Base-by-base conservation (phyloP, 202 grass and related monocot species). In the Dendrocalamus latiflorus region DNA sequence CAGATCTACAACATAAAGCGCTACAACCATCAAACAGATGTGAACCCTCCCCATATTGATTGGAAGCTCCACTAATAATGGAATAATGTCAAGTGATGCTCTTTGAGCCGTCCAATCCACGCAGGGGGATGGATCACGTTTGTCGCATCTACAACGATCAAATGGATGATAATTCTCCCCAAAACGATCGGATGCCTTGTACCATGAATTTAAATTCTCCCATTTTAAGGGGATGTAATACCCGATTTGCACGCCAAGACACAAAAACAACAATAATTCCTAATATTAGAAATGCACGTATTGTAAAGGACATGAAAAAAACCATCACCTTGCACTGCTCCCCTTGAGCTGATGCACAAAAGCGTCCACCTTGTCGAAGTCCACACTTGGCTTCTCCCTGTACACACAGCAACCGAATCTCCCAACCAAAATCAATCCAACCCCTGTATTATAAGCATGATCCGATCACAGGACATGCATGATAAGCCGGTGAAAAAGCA, bases 291-390 rank as follows among this genome's bases (percentile, higher is more conserved):
- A 4, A 76, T 58, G 41, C 67, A 45, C 10, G 28, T 57, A 72
- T 58, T 25, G 37, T 49, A 85, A 56, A 79, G 8, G 61, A 50
- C 5, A 70, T 47, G 28, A n/a, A 54, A 47, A 26, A 18, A 42
- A 70, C 12, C 26, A 68, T 81, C 62, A 94, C 91, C 84, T 87
- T 38, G 81, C 61, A 54, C 91, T 92, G 41, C 78, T 91, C 7
- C n/a, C n/a, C n/a, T n/a, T n/a, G n/a, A n/a, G n/a, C n/a, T n/a
- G n/a, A n/a, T n/a, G n/a, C n/a, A n/a, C n/a, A n/a, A n/a, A n/a
- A n/a, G n/a, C n/a, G n/a, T n/a, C n/a, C n/a, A n/a, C n/a, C n/a
- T n/a, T n/a, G n/a, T n/a, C n/a, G n/a, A n/a, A n/a, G n/a, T n/a
- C n/a, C n/a, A n/a, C n/a, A n/a, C n/a, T n/a, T n/a, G n/a, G n/a